Evolutionary conservation across 2,329 filamentous ascomycete genomes (phyloP), one percentile per base, ranked within the genome.

Genomic region (Fusarium pseudonygamai): DNA sequence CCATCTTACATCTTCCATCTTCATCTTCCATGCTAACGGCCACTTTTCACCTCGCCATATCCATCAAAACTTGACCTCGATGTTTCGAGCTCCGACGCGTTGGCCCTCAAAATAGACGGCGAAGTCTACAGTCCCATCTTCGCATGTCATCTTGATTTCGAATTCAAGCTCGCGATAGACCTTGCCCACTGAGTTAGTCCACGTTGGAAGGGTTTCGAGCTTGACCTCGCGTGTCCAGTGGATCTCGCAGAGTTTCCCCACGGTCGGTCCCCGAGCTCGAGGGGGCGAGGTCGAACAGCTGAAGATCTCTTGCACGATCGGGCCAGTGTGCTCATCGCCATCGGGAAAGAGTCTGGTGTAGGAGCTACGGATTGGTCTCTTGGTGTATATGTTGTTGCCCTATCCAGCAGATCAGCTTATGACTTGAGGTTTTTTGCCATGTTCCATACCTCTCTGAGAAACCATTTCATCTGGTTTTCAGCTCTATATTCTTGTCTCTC

Each of bases 81-180:
- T 52, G 20, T 76, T 73, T 22, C 67, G 57, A 0, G 58, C 62
- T 0, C 69, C 78, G 1, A 80, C 64, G 1, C 55, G 65, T 6
- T 72, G 59, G 0, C 66, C 74, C 2, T 74, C 3, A 1, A 73
- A 57, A 5, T 67, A 62, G 5, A 79, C 18, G 0, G 67, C 45
- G 18, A 81, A 79, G 39, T 80, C 78, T 5, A 76, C 43, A 0
- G 47, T 75, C 2, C 63, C 69, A 1, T 69, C 77, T 0, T 76
- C 69, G 16, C 71, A 73, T 1, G 69, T 53, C 69, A 81, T 78
- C 22, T 77, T 58, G 2, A 80, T 9, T 0, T 64, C 53, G 18
- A 22, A 78, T 0, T 8, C 1, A 0, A 81, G 67, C 6, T 15
- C 0, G 1, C 40, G 50, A 2, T 72, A 77, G 0, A 71, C 30